Percentiles rank a stretch among this genome's conserved stretches.
These are phyloP conservation scores for Naganishia randhawae DNA, from an alignment of 768 basidiomycete genomes.

Conservation along the genomic window DNA sequence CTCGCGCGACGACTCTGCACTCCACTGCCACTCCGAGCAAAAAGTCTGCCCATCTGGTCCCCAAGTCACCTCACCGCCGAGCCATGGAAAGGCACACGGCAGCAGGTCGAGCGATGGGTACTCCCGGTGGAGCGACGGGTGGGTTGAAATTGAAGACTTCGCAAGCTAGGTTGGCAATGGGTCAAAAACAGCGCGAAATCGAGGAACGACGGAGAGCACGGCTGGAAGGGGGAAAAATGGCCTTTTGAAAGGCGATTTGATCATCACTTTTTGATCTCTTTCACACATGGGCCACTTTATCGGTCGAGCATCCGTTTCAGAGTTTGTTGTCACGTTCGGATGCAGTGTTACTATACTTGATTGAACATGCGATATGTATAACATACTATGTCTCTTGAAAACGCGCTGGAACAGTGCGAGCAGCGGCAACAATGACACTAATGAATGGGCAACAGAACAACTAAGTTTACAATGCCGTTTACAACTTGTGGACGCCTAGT, in stretches of 20 bases:
- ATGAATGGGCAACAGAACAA: neutral
- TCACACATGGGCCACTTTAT: neutral
- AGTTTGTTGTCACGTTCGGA: neutral
- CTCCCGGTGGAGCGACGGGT: neutral
- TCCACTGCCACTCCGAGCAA: neutral
- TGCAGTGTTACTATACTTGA: neutral
- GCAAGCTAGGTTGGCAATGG: slow-evolving; percentile 8
- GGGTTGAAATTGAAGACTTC: neutral
- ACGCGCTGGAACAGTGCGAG: neutral
- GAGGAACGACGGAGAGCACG: slow-evolving; percentile 11
- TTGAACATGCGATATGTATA: neutral
- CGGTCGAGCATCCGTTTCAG: too few species aligned
- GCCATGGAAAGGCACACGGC: slow-evolving; percentile 16
- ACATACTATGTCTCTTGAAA: too few species aligned
- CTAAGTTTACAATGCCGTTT: neutral
- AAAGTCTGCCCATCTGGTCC: slow-evolving; percentile 1
- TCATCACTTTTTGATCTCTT: too few species aligned
- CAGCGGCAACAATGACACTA: neutral
- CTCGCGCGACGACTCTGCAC: neutral
- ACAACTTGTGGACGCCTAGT: neutral
- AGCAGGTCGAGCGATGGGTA: neutral
- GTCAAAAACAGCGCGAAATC: slow-evolving; percentile 15
- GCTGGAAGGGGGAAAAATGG: neutral
- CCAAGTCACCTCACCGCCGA: slow-evolving; percentile 13
- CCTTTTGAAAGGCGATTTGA: neutral